Evolutionary conservation across 176 grass and related monocot genomes (phyloP), one percentile per base, ranked within the genome.

Genomic region (Urochloa ruziziensis): DNA sequence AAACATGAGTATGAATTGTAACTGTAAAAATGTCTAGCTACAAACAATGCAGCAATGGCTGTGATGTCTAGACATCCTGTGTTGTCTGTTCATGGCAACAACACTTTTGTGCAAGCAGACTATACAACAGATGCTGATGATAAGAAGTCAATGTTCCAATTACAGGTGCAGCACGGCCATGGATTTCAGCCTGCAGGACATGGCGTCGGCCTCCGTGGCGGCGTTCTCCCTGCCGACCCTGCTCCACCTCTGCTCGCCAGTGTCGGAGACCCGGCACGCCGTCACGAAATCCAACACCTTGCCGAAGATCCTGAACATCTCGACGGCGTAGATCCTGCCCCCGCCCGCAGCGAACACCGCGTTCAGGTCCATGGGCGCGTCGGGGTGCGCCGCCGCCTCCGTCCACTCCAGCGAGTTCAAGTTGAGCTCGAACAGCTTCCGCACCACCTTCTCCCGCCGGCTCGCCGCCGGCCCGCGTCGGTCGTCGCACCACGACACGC

Each of bases 261-360:
- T 44, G 14, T 78, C 76, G 0, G 87, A 92, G 35, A 94, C 62
- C 19, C 46, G 86, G 74, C 93, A 95, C 25, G 84, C 85, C 14
- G 96, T 98, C 7, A 93, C 83, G 46, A 98, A 98, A 66, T 93
- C 89, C 0, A 98, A 89, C 7, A 98, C 96, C 84, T 98, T 92
- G 71, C 96, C 93, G 69, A 98, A 98, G 42, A 98, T 87, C 79
- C 89, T 91, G 88, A 98, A 98, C 96, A 98, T 98, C 85, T 98
- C 96, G 19, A 98, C 70, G 6, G 90, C 80, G 57, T 93, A 98
- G 49, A 98, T 87, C 19, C 39, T 84, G 82, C 82, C 87, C 14
- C 56, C 17, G 17, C 88, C 82, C 25, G 75, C 85, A 40, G 84
- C 79, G 60, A 94, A 93, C 30, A 77, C 82, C 2, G 91, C 90